These are phyloP conservation scores for Neonectria faginata DNA, from an alignment of 2,329 filamentous ascomycete genomes.

Conservation along the genomic window DNA sequence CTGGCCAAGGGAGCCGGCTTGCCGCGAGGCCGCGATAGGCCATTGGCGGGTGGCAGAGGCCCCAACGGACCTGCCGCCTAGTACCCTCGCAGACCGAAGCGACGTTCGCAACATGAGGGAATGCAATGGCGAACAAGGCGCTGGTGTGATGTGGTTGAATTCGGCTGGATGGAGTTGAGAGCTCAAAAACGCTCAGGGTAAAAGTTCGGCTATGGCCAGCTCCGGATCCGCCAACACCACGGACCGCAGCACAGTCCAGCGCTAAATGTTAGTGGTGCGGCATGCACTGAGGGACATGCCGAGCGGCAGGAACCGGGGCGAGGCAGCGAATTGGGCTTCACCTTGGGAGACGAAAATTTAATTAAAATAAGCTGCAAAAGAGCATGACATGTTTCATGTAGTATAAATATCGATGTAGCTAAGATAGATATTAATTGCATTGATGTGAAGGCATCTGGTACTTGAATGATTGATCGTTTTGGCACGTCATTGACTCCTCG, in stretches of 20 bases:
- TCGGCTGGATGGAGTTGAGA: constrained; percentile 49
- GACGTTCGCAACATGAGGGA: constrained; percentile 77
- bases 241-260: constrained; percentile 24
- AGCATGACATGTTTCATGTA: not conserved
- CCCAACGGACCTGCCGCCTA: constrained; percentile 66
- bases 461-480: constrained; percentile 5
- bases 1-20: constrained; percentile 46
- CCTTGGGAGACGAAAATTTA: no score
- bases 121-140: constrained; percentile 58
- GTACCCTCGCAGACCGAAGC: constrained; percentile 72
- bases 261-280: constrained; percentile 35
- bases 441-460: constrained; percentile 7
- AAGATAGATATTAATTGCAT: constrained; percentile 17
- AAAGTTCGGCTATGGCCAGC: constrained; percentile 58
- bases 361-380: not conserved
- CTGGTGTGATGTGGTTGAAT: constrained; percentile 46
- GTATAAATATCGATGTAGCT: not conserved
- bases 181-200: constrained; percentile 58
- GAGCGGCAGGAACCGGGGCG: constrained; percentile 54
- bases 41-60: constrained; percentile 69
- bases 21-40: constrained; percentile 57
- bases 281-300: constrained; percentile 31
- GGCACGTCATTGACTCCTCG: constrained; percentile 25
- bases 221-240: constrained; percentile 36
- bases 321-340: constrained; percentile 42